Evolutionary conservation across 192 early-diverging fungal genomes (phyloP).

Genomic region (Chytriomyces sp.): DNA sequence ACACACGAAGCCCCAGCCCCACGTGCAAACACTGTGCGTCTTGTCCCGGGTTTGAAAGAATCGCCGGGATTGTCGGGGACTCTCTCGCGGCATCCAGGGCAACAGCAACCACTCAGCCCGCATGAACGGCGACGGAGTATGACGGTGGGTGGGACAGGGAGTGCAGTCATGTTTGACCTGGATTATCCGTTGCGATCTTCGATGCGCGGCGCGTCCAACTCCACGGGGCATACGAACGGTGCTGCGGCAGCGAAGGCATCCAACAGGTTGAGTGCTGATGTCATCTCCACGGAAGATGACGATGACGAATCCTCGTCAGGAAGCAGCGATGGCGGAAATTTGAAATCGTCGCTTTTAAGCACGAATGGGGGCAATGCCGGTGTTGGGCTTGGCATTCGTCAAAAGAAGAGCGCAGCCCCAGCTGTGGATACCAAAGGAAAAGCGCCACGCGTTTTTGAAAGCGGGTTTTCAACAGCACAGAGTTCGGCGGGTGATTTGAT

Average conservation of each 20-base stretch:
- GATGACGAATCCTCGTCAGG: not conserved
- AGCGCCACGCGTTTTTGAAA: not conserved
- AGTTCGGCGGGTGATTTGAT: too few species aligned
- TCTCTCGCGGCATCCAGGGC: too few species aligned
- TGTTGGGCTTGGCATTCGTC: not conserved
- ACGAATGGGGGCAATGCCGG: not conserved
- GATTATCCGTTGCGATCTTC: not conserved
- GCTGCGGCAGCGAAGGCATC: not conserved
- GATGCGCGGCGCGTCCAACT: not conserved
- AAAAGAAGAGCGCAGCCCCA: not conserved
- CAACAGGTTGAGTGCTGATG: not conserved
- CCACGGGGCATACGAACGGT: not conserved
- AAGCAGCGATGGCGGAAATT: not conserved
- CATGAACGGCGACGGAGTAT: too few species aligned
- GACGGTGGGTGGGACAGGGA: too few species aligned
- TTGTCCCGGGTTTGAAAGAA: too few species aligned
- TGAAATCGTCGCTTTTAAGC: not conserved
- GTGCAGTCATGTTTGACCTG: not conserved
- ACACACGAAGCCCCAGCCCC: too few species aligned
- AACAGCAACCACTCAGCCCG: too few species aligned
- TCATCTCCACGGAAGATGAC: not conserved
- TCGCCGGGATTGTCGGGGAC: too few species aligned
- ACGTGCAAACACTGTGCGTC: too few species aligned
- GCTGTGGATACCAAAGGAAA: not conserved
- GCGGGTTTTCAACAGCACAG: too few species aligned